phyloP scores from a whole-genome alignment of 768 basidiomycete genomes.

The Trametes gibbosa region DNA sequence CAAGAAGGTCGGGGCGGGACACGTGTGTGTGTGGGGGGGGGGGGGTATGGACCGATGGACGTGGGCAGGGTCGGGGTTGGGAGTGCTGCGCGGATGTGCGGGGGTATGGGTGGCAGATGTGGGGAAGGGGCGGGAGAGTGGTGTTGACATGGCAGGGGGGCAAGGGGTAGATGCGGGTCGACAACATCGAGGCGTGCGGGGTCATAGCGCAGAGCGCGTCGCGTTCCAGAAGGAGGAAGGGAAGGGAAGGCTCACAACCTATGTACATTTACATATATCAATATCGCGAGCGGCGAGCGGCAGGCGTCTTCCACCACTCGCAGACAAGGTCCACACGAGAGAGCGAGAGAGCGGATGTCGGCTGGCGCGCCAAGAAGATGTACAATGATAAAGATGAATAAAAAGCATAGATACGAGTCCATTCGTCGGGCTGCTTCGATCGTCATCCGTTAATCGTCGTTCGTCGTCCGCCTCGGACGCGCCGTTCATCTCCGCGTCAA shows the following conservation, averaged over 20 bases:
- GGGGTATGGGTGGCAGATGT: too few relatives aligned
- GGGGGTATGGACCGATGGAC: too few relatives aligned
- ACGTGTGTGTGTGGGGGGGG: too few relatives aligned
- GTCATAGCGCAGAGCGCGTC: neutral
- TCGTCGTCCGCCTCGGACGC: too few relatives aligned
- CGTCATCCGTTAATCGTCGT: neutral
- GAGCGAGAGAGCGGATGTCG: neutral
- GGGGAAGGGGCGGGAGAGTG: too few relatives aligned
- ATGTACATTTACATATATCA: neutral
- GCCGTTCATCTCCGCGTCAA: too few relatives aligned
- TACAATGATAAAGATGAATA: constrained; percentile 21
- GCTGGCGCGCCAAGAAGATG: neutral
- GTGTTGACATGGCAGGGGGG: too few relatives aligned
- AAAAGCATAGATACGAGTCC: constrained; percentile 17
- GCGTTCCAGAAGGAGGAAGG: neutral
- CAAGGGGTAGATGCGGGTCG: too few relatives aligned
- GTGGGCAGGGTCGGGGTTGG: too few relatives aligned
- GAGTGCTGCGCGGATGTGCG: too few relatives aligned
- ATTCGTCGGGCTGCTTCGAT: neutral
- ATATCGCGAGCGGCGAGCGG: neutral
- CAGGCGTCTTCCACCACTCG: neutral
- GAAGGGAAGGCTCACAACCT: neutral
- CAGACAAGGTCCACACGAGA: too few relatives aligned
- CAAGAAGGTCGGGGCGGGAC: too few relatives aligned
- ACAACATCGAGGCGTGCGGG: neutral